Percentiles rank a stretch among this genome's conserved stretches.
These are phyloP conservation scores for Saccharomycodes ludwigii DNA, from an alignment of 805 yeast genomes.

Conservation along the genomic window DNA sequence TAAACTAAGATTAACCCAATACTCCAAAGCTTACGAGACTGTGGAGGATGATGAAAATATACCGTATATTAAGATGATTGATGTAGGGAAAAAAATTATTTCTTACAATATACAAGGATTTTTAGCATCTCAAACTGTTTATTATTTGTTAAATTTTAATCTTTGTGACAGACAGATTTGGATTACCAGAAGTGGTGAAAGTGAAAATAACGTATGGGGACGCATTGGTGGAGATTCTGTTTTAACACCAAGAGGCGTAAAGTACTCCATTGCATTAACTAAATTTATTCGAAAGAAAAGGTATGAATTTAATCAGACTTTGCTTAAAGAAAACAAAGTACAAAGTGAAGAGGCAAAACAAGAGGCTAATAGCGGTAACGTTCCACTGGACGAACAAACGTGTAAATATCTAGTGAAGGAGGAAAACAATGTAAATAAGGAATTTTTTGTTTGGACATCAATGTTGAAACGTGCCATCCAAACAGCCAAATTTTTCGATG, in stretches of 20 bases:
- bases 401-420: slow-evolving; percentile 11
- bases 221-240: slow-evolving; percentile 85
- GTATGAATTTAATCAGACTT: slow-evolving; percentile 44
- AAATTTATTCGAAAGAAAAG: slow-evolving; percentile 64
- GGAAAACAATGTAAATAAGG: slow-evolving; percentile 29
- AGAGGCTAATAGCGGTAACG: slow-evolving; percentile 27
- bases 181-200: slow-evolving; percentile 93
- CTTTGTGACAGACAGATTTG: slow-evolving; percentile 82
- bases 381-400: slow-evolving; percentile 16
- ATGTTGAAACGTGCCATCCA: slow-evolving; percentile 71
- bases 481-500: slow-evolving; percentile 68
- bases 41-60: slow-evolving; percentile 65
- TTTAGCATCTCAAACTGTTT: slow-evolving; percentile 85
- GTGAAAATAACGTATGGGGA: slow-evolving; percentile 73
- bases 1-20: slow-evolving; percentile 65
- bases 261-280: slow-evolving; percentile 60
- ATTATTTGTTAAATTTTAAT: slow-evolving; percentile 80
- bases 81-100: slow-evolving; percentile 89
- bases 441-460: slow-evolving; percentile 88
- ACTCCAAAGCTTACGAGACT: slow-evolving; percentile 83
- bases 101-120: slow-evolving; percentile 83
- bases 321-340: slow-evolving; percentile 31
- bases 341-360: slow-evolving; percentile 26
- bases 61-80: slow-evolving; percentile 90
- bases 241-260: slow-evolving; percentile 66